These are phyloP conservation scores for Tylopilus intermedius DNA, from an alignment of 768 basidiomycete genomes.

Conservation along the genomic window DNA sequence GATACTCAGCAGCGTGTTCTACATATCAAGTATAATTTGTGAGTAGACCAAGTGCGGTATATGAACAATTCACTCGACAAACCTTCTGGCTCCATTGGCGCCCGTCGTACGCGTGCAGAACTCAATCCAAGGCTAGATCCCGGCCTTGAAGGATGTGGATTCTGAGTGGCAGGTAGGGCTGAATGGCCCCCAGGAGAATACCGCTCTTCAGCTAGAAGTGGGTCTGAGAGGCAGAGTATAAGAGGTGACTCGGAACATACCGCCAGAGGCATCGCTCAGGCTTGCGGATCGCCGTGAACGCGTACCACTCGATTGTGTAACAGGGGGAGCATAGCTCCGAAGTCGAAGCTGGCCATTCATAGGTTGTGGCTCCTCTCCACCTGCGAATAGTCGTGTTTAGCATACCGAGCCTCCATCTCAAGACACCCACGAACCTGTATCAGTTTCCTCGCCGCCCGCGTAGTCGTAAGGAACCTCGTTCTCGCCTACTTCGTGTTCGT, in stretches of 20 bases:
- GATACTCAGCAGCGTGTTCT: slow-evolving; percentile 27
- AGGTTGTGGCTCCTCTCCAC: slow-evolving; percentile 28
- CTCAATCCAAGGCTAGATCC: slow-evolving; percentile 42
- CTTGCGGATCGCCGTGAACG: slow-evolving; percentile 74
- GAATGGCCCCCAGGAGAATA: slow-evolving; percentile 19
- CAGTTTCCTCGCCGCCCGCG: slow-evolving; percentile 35
- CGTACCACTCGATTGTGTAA: slow-evolving; percentile 38
- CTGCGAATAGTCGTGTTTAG: slow-evolving; percentile 26
- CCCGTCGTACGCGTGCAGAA: slow-evolving; percentile 35
- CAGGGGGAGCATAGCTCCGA: slow-evolving; percentile 23
- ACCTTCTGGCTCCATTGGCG: slow-evolving; percentile 45
- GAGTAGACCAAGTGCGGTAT: slow-evolving; percentile 1
- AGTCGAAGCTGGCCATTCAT: slow-evolving; percentile 25
- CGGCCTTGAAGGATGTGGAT: slow-evolving; percentile 33
- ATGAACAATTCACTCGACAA: slow-evolving; percentile 12
- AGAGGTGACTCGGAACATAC: slow-evolving; percentile 24
- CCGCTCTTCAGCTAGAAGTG: slow-evolving; percentile 26
- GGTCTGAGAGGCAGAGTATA: slow-evolving; percentile 24
- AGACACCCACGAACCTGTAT: slow-evolving; percentile 31
- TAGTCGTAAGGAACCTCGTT: slow-evolving; percentile 33
- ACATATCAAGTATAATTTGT: slow-evolving; percentile 4
- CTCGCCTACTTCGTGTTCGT: slow-evolving; percentile 41
- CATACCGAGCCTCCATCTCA: slow-evolving; percentile 8
- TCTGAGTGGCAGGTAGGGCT: slow-evolving; percentile 17
- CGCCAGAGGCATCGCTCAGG: slow-evolving; percentile 54